These are phyloP conservation scores for Fusarium chaquense DNA, from an alignment of 2,329 filamentous ascomycete genomes.

Conservation along the genomic window DNA sequence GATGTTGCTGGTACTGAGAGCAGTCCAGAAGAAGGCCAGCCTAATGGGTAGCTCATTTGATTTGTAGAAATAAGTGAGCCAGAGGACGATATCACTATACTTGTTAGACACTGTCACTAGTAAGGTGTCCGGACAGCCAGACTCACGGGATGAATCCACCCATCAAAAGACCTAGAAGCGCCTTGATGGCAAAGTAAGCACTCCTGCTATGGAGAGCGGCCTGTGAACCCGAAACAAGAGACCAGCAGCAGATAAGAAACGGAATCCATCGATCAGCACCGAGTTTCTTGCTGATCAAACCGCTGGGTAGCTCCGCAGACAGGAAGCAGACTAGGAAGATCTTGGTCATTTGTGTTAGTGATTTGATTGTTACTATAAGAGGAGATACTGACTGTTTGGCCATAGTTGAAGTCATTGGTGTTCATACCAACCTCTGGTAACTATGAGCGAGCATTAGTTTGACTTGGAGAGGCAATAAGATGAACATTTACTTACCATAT, in stretches of 20 bases:
- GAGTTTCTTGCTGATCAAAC: slow-evolving; percentile 63
- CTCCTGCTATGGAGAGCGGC: slow-evolving; percentile 53
- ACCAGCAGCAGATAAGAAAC: slow-evolving; percentile 57
- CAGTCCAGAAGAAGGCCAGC: slow-evolving; percentile 77
- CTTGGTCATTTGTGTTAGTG: slow-evolving; percentile 33
- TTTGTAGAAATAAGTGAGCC: slow-evolving; percentile 82
- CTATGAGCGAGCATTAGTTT: slow-evolving; percentile 27
- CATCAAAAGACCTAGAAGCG: slow-evolving; percentile 60
- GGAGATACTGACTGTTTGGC: slow-evolving; percentile 51
- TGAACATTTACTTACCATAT: slow-evolving; percentile 47
- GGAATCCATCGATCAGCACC: slow-evolving; percentile 62
- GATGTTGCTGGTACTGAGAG: slow-evolving; percentile 69
- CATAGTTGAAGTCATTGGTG: slow-evolving; percentile 61
- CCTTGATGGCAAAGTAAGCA: slow-evolving; percentile 57
- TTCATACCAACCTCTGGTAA: slow-evolving; percentile 56
- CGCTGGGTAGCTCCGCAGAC: slow-evolving; percentile 62
- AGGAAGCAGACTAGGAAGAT: slow-evolving; percentile 61
- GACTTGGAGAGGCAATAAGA: accelerated
- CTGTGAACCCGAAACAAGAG: slow-evolving; percentile 55
- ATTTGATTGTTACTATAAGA: background rate
- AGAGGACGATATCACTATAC: slow-evolving; percentile 65
- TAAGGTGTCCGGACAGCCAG: background rate
- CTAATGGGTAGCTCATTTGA: slow-evolving; percentile 75
- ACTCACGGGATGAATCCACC: slow-evolving; percentile 63
- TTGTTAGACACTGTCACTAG: background rate